phyloP scores from a whole-genome alignment of 192 early-diverging fungal species.

The Backusella luteola region DNA sequence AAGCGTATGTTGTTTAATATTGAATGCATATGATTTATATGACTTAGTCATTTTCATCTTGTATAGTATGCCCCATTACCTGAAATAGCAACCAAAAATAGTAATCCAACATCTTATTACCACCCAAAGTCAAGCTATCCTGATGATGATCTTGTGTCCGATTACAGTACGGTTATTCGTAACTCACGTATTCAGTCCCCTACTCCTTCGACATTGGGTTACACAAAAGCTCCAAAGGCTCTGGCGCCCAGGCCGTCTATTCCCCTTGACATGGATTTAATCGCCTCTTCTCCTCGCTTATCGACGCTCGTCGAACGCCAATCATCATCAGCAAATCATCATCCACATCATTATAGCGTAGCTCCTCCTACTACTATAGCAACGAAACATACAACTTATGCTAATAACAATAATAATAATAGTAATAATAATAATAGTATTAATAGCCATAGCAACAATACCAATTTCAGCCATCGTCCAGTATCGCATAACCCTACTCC shows the following conservation, averaged over 20 bases:
- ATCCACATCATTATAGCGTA: not conserved
- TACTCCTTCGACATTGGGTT: not conserved
- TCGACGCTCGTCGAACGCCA: slow-evolving; percentile 6
- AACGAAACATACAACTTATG: not conserved
- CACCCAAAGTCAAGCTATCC: not conserved
- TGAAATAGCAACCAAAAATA: slow-evolving; percentile 1
- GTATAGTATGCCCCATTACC: not conserved
- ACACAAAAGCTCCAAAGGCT: not conserved
- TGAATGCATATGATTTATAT: not conserved
- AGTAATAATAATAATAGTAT: not conserved
- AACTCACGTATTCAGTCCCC: not conserved
- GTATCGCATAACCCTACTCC: not conserved
- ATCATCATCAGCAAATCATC: not conserved
- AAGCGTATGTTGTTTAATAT: not conserved
- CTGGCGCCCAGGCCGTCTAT: slow-evolving; percentile 6
- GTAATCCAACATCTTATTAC: not conserved
- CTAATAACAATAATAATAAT: not conserved
- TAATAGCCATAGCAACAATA: not conserved
- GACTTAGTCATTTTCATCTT: not conserved
- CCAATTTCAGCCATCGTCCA: not conserved
- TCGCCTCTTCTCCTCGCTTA: slow-evolving; percentile 8
- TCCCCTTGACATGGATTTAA: slow-evolving; percentile 14
- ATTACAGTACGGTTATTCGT: slow-evolving; percentile 11
- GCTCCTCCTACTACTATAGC: not conserved
- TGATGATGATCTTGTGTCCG: slow-evolving; percentile 16